phyloP scores from a whole-genome alignment of 768 basidiomycete genomes.

The Mycena capillaripes region DNA sequence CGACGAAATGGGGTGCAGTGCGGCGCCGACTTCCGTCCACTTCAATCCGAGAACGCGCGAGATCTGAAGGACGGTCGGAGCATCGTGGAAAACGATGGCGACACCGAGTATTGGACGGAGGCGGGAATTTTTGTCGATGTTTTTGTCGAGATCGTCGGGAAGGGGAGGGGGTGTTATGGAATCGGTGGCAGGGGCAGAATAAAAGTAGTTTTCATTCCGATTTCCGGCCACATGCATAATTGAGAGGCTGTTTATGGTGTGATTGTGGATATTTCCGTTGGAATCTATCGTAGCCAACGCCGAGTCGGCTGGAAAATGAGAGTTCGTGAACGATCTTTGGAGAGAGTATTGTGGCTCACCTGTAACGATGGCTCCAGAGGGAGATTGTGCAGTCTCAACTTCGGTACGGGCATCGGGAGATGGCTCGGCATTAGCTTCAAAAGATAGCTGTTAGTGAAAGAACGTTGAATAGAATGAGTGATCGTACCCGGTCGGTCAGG shows the following conservation, averaged over 20 bases:
- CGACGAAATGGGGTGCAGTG: not conserved
- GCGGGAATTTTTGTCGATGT: not conserved
- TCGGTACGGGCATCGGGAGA: too few relatives aligned
- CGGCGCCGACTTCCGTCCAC: not conserved
- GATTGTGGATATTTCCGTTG: not conserved
- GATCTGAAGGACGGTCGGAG: constrained; percentile 16
- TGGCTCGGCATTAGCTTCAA: too few relatives aligned
- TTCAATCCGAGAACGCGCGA: not conserved
- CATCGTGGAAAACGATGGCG: not conserved
- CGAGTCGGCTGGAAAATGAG: not conserved
- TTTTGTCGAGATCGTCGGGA: not conserved
- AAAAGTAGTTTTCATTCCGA: not conserved
- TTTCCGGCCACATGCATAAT: too few relatives aligned
- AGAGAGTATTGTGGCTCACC: too few relatives aligned
- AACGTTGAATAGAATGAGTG: too few relatives aligned
- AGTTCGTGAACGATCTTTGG: too few relatives aligned
- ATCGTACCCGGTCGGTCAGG: too few relatives aligned
- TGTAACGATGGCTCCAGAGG: too few relatives aligned
- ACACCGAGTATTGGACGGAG: constrained; percentile 8
- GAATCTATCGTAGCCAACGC: not conserved
- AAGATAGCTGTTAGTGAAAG: too few relatives aligned
- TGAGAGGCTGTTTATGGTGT: not conserved
- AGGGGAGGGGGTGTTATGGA: not conserved
- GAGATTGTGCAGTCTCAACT: too few relatives aligned
- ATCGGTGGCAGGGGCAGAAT: not conserved